Base-by-base conservation (phyloP, 2,329 filamentous ascomycete genomes). In the Monilinia fructicola region DNA sequence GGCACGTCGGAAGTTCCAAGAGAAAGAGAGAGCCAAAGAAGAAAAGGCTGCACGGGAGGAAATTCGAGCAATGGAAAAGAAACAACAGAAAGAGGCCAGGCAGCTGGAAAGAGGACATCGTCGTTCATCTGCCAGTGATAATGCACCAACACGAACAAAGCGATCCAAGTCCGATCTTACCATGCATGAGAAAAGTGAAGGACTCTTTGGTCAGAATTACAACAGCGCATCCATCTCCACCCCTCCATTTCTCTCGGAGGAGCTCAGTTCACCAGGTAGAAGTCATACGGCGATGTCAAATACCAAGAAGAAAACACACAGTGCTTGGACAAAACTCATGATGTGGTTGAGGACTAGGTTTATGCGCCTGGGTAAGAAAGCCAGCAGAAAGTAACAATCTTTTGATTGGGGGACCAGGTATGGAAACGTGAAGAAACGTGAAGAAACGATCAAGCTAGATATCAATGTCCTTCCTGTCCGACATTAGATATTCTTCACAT, bases 341-440 rank as follows among this genome's bases (percentile, higher is more conserved):
- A 79, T 89, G 65, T 89, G 87, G 87, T 75, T 89, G 35, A 80
- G 86, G 68, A 89, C 86, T n/a, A 80, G 82, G 67, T 77, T 85
- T 42, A 76, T 85, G 56, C 78, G 80, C 9, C 74, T 82, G 67
- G 61, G 68, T 18, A 69, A 69, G 58, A 73, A 71, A 68, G 58
- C 64, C 21, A 23, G 46, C n/a, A 63, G 21, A 21, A 64, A 48
- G 28, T 64, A 52, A 54, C 42, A 38, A 48, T 14, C 6, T 48
- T 9, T 52, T 26, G 28, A 48, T 60, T 1, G n/a, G 38, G 44
- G 28, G 44, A 61, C 9, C 26, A 40, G 10, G n/a, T 31, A 18
- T 26, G 38, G 28, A 50, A 23, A 61, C 26, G 14, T 61, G 58
- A 50, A 61, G 58, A 50, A 4, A 61, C 26, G 14, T 61, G 58